Percentiles rank a stretch among this genome's conserved stretches.
Conservation (phyloP, 805 yeast species). For the Monosporozyma aquatica region DNA sequence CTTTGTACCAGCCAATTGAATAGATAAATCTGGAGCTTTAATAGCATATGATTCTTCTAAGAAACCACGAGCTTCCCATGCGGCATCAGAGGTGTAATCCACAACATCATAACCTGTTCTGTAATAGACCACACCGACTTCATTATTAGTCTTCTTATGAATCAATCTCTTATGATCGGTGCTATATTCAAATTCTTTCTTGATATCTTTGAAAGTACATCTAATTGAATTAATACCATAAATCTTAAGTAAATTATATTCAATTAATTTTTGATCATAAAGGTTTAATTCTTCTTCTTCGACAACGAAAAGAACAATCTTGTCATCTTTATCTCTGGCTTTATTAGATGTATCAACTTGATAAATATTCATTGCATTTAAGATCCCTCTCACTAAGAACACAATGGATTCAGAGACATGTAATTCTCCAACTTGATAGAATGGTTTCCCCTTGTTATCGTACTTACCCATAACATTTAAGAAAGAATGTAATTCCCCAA, state of each 20-base stretch:
- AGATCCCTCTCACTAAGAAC: slow-evolving; percentile 11
- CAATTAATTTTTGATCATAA: slow-evolving; percentile 83
- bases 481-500: slow-evolving; percentile 64
- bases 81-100: slow-evolving; percentile 56
- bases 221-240: slow-evolving; percentile 57
- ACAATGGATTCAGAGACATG: slow-evolving; percentile 61
- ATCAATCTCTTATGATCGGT: slow-evolving; percentile 36
- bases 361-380: slow-evolving; percentile 9
- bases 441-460: slow-evolving; percentile 27
- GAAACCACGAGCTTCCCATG: slow-evolving; percentile 70
- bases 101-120: slow-evolving; percentile 82
- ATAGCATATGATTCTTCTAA: slow-evolving; percentile 74
- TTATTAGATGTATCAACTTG: slow-evolving; percentile 56
- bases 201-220: slow-evolving; percentile 54
- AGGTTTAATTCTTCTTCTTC: slow-evolving; percentile 84
- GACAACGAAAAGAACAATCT: slow-evolving; percentile 64
- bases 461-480: slow-evolving; percentile 54
- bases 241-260: slow-evolving; percentile 51
- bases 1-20: slow-evolving; percentile 89
- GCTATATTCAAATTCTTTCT: slow-evolving; percentile 18
- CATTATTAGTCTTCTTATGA: slow-evolving; percentile 48
- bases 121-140: slow-evolving; percentile 81
- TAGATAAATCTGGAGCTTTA: slow-evolving; percentile 82
- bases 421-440: slow-evolving; percentile 35
- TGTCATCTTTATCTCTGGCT: slow-evolving; percentile 33